Evolutionary conservation across 2,329 filamentous ascomycete species (phyloP), one percentile per base, ranked within the genome.

Genomic region (Aspergillus japonicus): DNA sequence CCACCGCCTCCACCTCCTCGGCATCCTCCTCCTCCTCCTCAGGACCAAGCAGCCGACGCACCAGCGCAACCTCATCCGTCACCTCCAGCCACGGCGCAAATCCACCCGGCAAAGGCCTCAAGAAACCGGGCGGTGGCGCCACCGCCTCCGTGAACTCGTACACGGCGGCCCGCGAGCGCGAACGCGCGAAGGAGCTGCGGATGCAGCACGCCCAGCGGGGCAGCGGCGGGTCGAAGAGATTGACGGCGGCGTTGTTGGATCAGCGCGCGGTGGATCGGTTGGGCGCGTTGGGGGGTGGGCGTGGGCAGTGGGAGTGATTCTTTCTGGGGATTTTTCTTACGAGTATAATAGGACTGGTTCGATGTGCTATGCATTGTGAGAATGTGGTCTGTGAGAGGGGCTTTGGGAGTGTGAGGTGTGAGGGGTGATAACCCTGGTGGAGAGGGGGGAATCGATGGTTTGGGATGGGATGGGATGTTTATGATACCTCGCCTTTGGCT

Each of bases 121-220:
- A 79, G n/a, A 86, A 84, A 8, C 2, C 26, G 69, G 85, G 82
- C 75, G 84, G 81, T 2, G 8, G 8, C 3, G 26, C 26, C 26
- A 29, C 26, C 29, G 83, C 33, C 24, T 82, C 83, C 50, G 83
- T 87, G 10, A 85, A 86, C 64, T 86, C 83, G 21, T 84, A 78
- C 57, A 73, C 77, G 23, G 77, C 84, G 62, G 83, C 83, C 2
- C 74, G 85, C 57, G 85, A 86, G 70, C 81, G 80, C 66, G 85
- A 87, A 74, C 78, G 85, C 19, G 83, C 86, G 66, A 81, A 78
- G 67, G 80, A 80, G 64, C 78, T 85, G 50, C 78, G 74, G 62
- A 78, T 79, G 69, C 80, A 82, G 69, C 78, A 80, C 62, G 81
- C 26, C 26, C 26, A 6, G 0, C 6, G 82, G 62, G 78, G 62